Conservation (phyloP, 306 rosid genomes). For the Delonix regia region DNA sequence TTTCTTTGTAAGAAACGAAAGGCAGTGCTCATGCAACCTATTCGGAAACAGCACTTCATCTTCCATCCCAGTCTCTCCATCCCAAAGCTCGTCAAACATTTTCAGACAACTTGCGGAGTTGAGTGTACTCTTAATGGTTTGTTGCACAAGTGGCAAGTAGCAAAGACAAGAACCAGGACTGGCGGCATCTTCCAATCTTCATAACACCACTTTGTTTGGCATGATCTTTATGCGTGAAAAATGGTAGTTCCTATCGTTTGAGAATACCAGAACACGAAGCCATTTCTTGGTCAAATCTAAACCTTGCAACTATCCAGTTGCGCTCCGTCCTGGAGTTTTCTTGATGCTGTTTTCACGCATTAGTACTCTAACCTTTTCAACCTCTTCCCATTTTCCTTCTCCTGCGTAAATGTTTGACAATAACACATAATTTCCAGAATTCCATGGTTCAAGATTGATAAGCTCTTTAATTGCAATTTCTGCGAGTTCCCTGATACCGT, state of each 20-base stretch:
- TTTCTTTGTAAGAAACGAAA: conserved; percentile 3
- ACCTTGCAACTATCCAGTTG: conserved; percentile 45
- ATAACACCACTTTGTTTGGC: not conserved
- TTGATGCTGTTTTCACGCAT: conserved; percentile 59
- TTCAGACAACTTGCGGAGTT: not conserved
- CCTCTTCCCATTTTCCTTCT: conserved; percentile 82
- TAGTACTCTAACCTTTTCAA: conserved; percentile 65
- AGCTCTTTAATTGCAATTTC: conserved; percentile 72
- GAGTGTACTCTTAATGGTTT: not conserved
- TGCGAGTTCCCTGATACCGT: conserved; percentile 62
- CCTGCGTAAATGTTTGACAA: conserved; percentile 83
- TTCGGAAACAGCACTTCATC: not conserved
- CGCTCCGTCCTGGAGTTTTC: conserved; percentile 81
- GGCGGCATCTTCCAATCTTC: conserved; percentile 22
- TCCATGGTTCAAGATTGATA: conserved; percentile 71
- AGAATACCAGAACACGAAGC: not conserved
- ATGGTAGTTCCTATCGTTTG: not conserved
- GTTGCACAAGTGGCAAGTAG: not conserved
- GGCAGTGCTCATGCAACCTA: not conserved
- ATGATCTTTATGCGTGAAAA: not conserved
- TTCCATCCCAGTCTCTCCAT: too few species aligned
- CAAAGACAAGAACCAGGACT: not conserved
- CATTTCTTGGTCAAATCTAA: not conserved
- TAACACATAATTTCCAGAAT: conserved; percentile 81
- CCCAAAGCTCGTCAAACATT: not conserved